These are phyloP conservation scores for Fusarium brevicatenulatum DNA, from an alignment of 2,329 filamentous ascomycete genomes.

Conservation along the genomic window DNA sequence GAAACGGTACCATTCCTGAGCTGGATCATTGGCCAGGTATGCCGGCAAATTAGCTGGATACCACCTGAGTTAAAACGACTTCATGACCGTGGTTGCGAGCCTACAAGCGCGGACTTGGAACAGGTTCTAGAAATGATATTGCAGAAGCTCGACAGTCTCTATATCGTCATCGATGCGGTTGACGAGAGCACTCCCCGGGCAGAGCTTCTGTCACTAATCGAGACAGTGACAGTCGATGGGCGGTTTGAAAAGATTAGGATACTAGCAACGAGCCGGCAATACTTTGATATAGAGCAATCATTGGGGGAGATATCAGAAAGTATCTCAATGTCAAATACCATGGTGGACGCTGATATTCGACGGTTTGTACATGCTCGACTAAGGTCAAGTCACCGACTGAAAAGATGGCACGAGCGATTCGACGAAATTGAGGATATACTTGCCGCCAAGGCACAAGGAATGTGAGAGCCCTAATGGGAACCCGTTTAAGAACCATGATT, in stretches of 20 bases:
- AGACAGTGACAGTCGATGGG: not conserved
- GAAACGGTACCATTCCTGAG: not conserved
- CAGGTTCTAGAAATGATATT: accelerated
- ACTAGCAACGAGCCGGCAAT: not conserved
- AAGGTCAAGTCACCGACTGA: not conserved
- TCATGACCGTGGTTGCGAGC: not conserved
- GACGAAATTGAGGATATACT: not conserved
- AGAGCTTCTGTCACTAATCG: not conserved
- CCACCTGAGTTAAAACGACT: not conserved
- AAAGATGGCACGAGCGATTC: not conserved
- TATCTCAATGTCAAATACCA: not conserved
- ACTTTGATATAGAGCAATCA: not conserved
- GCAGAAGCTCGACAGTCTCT: accelerated
- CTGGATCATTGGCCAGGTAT: not conserved
- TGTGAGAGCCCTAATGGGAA: not conserved
- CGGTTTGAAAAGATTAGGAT: not conserved
- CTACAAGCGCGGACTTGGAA: not conserved
- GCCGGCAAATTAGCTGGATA: not conserved
- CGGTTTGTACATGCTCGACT: not conserved
- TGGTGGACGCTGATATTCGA: not conserved
- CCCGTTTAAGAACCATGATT: accelerated
- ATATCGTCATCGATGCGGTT: not conserved
- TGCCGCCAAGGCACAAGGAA: not conserved
- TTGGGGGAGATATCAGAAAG: not conserved
- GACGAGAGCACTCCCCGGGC: not conserved